These are phyloP conservation scores for Fraxinus latifolia DNA, from an alignment of 305 asterid genomes.

Conservation along the genomic window DNA sequence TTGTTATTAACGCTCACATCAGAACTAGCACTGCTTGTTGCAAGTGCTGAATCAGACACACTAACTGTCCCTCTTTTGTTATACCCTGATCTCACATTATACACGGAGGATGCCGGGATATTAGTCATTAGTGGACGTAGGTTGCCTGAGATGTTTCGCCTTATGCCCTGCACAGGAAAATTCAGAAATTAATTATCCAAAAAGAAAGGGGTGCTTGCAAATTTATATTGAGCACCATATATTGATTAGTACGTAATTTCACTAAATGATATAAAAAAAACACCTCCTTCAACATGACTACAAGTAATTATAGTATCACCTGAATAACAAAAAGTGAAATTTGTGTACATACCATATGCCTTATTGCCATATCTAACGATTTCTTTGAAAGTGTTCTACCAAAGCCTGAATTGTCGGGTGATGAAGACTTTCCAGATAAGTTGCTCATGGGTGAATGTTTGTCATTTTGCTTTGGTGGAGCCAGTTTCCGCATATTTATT, in stretches of 20 bases:
- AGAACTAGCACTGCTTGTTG: constrained; percentile 94
- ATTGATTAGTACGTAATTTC: background rate
- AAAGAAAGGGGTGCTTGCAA: background rate
- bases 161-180: constrained; percentile 58
- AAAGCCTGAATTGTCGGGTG: constrained; percentile 88
- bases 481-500: constrained; percentile 87
- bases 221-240: background rate
- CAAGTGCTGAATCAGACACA: constrained; percentile 81
- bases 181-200: background rate
- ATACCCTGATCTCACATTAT: constrained; percentile 87
- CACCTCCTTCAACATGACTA: background rate
- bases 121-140: constrained; percentile 80
- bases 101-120: constrained; percentile 87
- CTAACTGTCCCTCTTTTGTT: constrained; percentile 55
- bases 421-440: constrained; percentile 83
- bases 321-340: constrained; percentile 10
- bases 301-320: background rate
- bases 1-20: constrained; percentile 83
- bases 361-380: constrained; percentile 94
- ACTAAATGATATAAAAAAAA: background rate
- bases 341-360: constrained; percentile 78
- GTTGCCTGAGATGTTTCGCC: constrained; percentile 78
- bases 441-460: constrained; percentile 80
- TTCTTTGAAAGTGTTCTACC: constrained; percentile 94
- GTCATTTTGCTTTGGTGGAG: constrained; percentile 82